Base-by-base conservation (phyloP, 2,329 filamentous ascomycete genomes). In the Aspergillus sp. region DNA sequence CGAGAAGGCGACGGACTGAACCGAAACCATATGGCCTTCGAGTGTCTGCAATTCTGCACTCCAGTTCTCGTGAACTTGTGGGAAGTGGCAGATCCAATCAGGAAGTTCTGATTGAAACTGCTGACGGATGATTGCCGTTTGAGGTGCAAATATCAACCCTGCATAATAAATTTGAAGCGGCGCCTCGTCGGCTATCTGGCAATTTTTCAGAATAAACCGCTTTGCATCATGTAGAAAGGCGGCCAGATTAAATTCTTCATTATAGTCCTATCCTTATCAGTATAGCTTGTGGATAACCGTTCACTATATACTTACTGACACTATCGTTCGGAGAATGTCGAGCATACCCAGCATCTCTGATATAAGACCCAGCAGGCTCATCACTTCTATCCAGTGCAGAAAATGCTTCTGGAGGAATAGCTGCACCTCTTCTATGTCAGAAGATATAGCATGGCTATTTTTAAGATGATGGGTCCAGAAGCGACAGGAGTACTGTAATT, bases 91-190 rank as follows among this genome's bases (percentile, higher is more conserved):
- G 11, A 48, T 31, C 46, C 46, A 48, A 48, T 17, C 17, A 41
- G 59, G 56, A 29, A 63, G 38, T 5, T 56, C 20, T 9, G 45
- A 31, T 23, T 45, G 4, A 54, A 68, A 69, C 5, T 52, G 47
- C 20, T 56, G 57, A 49, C 61, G 54, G 41, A 71, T 50, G 9
- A 64, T 52, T 45, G 60, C 65, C 7, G 13, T 49, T 46, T 50
- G 45, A 20, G 69, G 70, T 34, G 61, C 55, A 54, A 71, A 73
- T 5, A 68, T 38, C 2, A 72, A 45, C 4, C 64, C 70, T 13
- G 62, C 64, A 31, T 20, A 57, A 58, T 73, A 73, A 19, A 67
- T 49, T 52, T 73, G 68, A 20, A 74, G 66, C 11, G 71, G 71
- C 14, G 61, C 63, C 32, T 55, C 38, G 44, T 66, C 52, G 23